These are phyloP conservation scores for Talaromyces sp. DNA, from an alignment of 2,329 filamentous ascomycete species.

Conservation along the genomic window DNA sequence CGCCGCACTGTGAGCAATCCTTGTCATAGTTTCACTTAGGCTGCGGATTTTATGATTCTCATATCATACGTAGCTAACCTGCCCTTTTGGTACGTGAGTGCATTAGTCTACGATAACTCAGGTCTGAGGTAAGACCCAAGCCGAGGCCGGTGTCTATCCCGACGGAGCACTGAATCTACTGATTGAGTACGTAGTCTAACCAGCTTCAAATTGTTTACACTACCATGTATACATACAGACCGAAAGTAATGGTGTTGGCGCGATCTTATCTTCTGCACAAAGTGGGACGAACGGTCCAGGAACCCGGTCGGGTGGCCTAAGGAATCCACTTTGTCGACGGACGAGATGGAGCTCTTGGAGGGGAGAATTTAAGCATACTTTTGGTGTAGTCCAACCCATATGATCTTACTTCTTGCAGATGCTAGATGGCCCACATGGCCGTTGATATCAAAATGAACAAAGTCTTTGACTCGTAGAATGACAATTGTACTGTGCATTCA, in stretches of 20 bases:
- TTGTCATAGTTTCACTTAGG: background rate
- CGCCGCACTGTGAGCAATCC: background rate
- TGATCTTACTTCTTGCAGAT: conserved; percentile 2
- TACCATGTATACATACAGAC: too few species aligned
- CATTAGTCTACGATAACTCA: background rate
- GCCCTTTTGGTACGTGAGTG: background rate
- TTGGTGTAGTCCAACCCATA: conserved; percentile 5
- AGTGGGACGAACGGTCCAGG: conserved; percentile 9
- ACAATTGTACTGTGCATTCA: too few species aligned
- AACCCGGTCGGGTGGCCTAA: conserved; percentile 4
- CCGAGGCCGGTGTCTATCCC: background rate
- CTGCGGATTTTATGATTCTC: background rate
- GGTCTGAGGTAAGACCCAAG: too few species aligned
- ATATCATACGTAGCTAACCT: conserved; percentile 1
- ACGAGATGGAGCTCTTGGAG: background rate
- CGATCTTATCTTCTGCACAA: conserved; percentile 6
- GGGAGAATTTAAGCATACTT: conserved; percentile 1
- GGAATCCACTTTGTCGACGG: conserved; percentile 7
- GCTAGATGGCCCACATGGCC: conserved; percentile 1
- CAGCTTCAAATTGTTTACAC: background rate
- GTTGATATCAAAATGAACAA: background rate
- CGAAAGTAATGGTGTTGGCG: background rate
- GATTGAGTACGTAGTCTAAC: background rate
- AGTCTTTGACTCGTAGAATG: background rate
- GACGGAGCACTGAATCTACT: background rate